These are phyloP conservation scores for Vitis hybrid DNA, from an alignment of 177 flowering plant species.

Conservation along the genomic window DNA sequence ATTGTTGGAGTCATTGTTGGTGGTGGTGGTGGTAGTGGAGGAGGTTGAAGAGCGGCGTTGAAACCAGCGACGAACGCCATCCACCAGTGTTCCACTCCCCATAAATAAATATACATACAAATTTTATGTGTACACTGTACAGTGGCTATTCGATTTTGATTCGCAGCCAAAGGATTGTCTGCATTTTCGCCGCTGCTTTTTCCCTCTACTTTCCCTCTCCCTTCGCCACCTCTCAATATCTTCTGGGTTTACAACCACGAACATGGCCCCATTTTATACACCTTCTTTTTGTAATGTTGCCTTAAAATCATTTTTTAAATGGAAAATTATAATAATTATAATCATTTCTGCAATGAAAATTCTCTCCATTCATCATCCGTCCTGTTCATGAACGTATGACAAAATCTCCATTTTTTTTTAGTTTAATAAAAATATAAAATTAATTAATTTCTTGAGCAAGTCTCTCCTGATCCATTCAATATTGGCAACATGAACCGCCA, in stretches of 20 bases:
- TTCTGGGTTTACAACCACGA: background rate
- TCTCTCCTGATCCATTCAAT: too few species aligned
- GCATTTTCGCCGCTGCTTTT: conserved; percentile 5
- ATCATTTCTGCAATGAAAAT: too few species aligned
- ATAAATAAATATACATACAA: conserved; percentile 11
- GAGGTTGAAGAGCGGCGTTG: conserved; percentile 27
- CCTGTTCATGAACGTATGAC: too few species aligned
- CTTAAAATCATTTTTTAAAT: too few species aligned
- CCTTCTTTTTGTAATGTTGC: too few species aligned
- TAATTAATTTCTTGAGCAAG: too few species aligned
- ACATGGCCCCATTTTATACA: conserved; percentile 7
- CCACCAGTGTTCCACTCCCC: conserved; percentile 45
- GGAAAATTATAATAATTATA: too few species aligned
- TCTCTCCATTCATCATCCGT: too few species aligned
- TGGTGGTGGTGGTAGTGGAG: background rate
- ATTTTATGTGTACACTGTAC: background rate
- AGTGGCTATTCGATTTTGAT: background rate
- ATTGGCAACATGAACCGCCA: too few species aligned
- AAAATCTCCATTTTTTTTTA: too few species aligned
- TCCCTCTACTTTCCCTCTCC: conserved; percentile 2
- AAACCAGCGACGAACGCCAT: conserved; percentile 52
- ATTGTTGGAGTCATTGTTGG: background rate
- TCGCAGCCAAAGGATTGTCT: conserved; percentile 24
- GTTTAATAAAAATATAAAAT: too few species aligned
- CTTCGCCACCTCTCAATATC: background rate